phyloP scores from a whole-genome alignment of 1,284 basidiomycete species.

The Heterobasidion occidentale region DNA sequence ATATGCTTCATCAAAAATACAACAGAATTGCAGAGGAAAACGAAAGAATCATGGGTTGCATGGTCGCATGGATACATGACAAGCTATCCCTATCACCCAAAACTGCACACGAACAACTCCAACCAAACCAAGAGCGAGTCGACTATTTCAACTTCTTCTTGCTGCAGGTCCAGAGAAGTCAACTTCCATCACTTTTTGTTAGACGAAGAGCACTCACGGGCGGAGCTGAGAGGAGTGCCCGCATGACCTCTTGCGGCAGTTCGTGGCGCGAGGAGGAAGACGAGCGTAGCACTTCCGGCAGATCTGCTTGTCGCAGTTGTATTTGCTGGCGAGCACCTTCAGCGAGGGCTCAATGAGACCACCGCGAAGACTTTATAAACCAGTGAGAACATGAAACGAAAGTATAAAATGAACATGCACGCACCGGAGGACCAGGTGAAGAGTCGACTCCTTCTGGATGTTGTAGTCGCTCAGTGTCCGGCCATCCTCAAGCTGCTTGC shows the following conservation, averaged over 20 bases:
- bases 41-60: conserved; percentile 2
- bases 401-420: conserved; percentile 14
- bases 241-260: conserved; percentile 92
- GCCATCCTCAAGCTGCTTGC: conserved; percentile 96
- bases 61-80: conserved; percentile 6
- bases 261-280: conserved; percentile 97
- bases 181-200: background rate
- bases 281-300: conserved; percentile 99
- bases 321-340: conserved; percentile 93
- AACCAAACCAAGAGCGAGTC: conserved; percentile 12
- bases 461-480: conserved; percentile 94
- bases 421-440: conserved; percentile 93
- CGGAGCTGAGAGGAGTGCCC: conserved; percentile 95
- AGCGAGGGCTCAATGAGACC: conserved; percentile 99
- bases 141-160: conserved; percentile 97
- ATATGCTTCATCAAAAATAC: background rate
- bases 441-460: conserved; percentile 95
- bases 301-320: conserved; percentile 97
- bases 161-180: conserved; percentile 25
- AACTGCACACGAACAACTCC: conserved; percentile 2
- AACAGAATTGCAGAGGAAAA: background rate
- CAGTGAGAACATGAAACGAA: background rate
- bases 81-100: background rate
- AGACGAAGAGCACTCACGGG: conserved; percentile 52
- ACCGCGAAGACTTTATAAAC: conserved; percentile 72